Base-by-base conservation (phyloP, 1,284 basidiomycete species). In the Austroboletus olivaceoglutinosus region DNA sequence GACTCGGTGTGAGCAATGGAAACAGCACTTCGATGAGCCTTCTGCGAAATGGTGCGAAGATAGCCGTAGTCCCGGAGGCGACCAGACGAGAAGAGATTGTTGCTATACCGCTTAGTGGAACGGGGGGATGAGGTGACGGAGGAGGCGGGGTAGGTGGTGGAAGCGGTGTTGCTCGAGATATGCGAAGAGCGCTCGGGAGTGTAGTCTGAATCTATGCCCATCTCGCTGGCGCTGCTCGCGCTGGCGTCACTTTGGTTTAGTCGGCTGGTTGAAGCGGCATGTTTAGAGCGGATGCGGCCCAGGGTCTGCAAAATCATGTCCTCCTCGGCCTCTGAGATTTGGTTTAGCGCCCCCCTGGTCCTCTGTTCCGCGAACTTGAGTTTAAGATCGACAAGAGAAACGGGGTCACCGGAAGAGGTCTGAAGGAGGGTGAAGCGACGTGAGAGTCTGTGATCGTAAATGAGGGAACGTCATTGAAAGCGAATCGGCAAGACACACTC, bases 11-110 rank as follows among this genome's bases (percentile, higher is more conserved):
- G 76, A 19, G 80, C 75, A 45, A 79, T 65, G 4, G 84, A 81
- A 10, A 73, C 66, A 15, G 76, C 63, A 48, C 72, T 78, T 33
- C 78, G 74, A 40, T 72, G 72, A 58, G 75, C 67, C 42, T 73
- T 77, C 42, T 77, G 73, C 11, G 75, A 73, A 33, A 78, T 73
- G 58, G 74, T 78, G 53, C 84, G 81, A 57, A 86, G 67, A 66
- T 89, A 87, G 9, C 75, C 74, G 62, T 88, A 82, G 64, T 91
- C 89, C 48, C 83, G 77, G 58, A 89, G 76, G 52, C 83, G 77
- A 27, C 84, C 82, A n/a, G 87, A 89, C 39, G 86, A 85, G 58
- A 91, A 91, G 46, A 91, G 72, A 61, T 91, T 90, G 65, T 90
- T 91, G 73, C 87, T 90, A 65, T 87, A 86, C 45, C 89, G 78